A percentile compares a stretch with the other conserved stretches of the same genome.
Evolutionary conservation across 768 basidiomycete genomes (phyloP).

Genomic region (Russula sp.): DNA sequence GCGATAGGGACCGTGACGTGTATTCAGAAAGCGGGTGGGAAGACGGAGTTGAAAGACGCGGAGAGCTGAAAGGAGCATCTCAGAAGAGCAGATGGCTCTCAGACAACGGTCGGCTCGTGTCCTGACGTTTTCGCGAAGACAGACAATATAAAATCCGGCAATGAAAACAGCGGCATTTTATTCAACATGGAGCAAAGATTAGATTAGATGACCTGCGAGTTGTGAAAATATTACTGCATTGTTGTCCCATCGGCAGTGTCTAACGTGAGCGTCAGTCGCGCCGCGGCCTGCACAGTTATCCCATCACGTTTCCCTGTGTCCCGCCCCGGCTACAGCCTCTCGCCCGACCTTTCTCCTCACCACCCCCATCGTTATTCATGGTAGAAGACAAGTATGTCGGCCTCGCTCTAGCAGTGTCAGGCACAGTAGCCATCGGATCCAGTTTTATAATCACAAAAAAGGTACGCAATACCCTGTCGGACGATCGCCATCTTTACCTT

Average conservation of each 20-base stretch:
- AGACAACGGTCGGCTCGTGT: background rate
- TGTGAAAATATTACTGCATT: background rate
- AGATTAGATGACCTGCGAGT: slow-evolving; percentile 3
- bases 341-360: slow-evolving; percentile 5
- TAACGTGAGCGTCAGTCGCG: too few species aligned
- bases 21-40: slow-evolving; percentile 17
- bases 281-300: background rate
- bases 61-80: slow-evolving; percentile 12
- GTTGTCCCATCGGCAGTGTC: background rate
- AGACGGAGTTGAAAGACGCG: slow-evolving; percentile 24
- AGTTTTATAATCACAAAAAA: slow-evolving; percentile 99
- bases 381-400: slow-evolving; percentile 97
- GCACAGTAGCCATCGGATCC: slow-evolving; percentile 85
- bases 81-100: background rate
- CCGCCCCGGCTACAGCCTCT: slow-evolving; percentile 3
- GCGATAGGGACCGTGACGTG: background rate
- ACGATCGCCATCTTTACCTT: slow-evolving; percentile 22
- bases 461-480: slow-evolving; percentile 43
- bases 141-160: background rate
- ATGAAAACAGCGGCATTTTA: background rate
- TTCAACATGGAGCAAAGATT: background rate
- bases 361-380: slow-evolving; percentile 40
- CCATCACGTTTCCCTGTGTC: background rate
- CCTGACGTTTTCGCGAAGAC: background rate
- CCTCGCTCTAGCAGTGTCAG: slow-evolving; percentile 79